These are phyloP conservation scores for Dioscorea cayenensis DNA, from an alignment of 116 monocot species.

Conservation along the genomic window DNA sequence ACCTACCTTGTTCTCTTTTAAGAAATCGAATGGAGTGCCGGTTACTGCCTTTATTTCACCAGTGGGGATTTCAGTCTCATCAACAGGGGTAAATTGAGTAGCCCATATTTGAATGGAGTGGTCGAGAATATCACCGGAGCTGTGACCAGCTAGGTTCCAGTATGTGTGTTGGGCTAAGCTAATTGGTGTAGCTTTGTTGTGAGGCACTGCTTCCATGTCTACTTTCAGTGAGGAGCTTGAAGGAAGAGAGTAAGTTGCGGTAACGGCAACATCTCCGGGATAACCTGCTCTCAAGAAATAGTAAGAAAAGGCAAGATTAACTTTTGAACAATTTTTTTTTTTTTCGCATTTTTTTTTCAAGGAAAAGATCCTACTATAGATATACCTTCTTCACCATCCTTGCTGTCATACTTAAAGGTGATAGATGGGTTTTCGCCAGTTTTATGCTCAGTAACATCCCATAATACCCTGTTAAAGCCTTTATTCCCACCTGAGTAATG, in stretches of 20 bases:
- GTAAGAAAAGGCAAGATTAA: not conserved
- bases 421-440: slow-evolving; percentile 57
- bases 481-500: slow-evolving; percentile 51
- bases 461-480: slow-evolving; percentile 80
- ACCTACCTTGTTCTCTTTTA: slow-evolving; percentile 31
- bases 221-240: slow-evolving; percentile 20
- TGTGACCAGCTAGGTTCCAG: slow-evolving; percentile 77
- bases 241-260: slow-evolving; percentile 36
- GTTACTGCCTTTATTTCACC: slow-evolving; percentile 47
- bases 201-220: slow-evolving; percentile 54
- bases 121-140: slow-evolving; percentile 51
- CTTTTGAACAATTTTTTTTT: not conserved
- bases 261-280: slow-evolving; percentile 35
- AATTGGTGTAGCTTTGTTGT: slow-evolving; percentile 63
- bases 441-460: slow-evolving; percentile 63
- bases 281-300: slow-evolving; percentile 19
- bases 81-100: slow-evolving; percentile 55
- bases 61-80: slow-evolving; percentile 46
- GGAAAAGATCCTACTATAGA: not conserved
- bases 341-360: not conserved
- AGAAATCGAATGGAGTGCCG: slow-evolving; percentile 75
- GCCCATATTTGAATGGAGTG: slow-evolving; percentile 49
- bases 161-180: slow-evolving; percentile 79
- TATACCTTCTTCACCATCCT: slow-evolving; percentile 93
- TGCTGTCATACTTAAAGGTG: slow-evolving; percentile 68